Conservation (phyloP, 352 stramenopile genomes). For the Globisporangium orthogonon region DNA sequence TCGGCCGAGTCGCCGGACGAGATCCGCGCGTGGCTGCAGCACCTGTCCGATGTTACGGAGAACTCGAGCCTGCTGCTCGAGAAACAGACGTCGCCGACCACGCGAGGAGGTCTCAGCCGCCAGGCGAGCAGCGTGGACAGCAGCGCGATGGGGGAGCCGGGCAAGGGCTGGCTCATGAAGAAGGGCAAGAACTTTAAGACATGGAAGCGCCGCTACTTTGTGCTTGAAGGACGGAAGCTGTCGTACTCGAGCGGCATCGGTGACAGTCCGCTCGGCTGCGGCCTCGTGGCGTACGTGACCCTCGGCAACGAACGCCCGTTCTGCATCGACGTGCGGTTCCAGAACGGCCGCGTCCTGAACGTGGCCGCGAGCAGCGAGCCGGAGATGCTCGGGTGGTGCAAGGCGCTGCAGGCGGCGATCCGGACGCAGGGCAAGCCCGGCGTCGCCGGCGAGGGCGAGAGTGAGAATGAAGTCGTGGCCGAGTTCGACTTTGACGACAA, state of each 20-base stretch:
- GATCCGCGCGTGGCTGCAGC: slow-evolving; percentile 50
- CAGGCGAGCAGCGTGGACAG: slow-evolving; percentile 6
- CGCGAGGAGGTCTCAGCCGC: neutral
- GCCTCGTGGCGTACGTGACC: slow-evolving; percentile 40
- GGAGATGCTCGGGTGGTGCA: slow-evolving; percentile 61
- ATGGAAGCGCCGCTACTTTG: slow-evolving; percentile 62
- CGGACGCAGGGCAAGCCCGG: slow-evolving; percentile 18
- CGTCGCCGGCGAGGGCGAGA: slow-evolving; percentile 30
- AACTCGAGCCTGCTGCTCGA: slow-evolving; percentile 12
- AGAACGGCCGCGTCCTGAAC: slow-evolving; percentile 57
- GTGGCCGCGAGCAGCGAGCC: slow-evolving; percentile 41
- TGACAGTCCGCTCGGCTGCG: slow-evolving; percentile 33
- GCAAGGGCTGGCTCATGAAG: slow-evolving; percentile 46
- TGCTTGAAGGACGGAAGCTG: slow-evolving; percentile 47
- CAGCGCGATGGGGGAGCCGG: slow-evolving; percentile 9
- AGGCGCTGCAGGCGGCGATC: slow-evolving; percentile 38
- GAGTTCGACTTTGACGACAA: slow-evolving; percentile 57
- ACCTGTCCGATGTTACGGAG: slow-evolving; percentile 25
- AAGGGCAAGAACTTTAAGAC: slow-evolving; percentile 61
- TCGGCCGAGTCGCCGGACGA: slow-evolving; percentile 56
- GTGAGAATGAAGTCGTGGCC: neutral
- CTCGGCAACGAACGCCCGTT: slow-evolving; percentile 64
- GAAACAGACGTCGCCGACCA: neutral
- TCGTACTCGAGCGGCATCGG: slow-evolving; percentile 42
- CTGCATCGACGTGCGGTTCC: slow-evolving; percentile 55